phyloP scores from a whole-genome alignment of 108 stramenopile species.

The Schizochytrium sp. region DNA sequence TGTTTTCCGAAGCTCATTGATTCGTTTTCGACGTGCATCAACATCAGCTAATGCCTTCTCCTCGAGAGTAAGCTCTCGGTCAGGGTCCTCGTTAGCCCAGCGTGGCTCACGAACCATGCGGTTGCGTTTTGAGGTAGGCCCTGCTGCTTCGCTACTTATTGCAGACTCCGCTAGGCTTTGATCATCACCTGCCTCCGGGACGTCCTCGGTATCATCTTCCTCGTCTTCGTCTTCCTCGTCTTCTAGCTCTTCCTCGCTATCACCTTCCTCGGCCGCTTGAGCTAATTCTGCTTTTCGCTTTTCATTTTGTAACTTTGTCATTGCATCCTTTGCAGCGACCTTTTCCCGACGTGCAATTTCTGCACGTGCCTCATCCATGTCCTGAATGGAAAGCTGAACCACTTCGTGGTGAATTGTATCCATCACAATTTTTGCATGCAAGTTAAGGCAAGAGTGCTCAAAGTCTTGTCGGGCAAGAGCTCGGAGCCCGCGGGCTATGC shows the following conservation, averaged over 20 bases:
- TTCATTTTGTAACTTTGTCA: slow-evolving; percentile 53
- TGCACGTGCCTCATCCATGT: slow-evolving; percentile 46
- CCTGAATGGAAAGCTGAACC: neutral
- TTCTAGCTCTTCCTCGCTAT: neutral
- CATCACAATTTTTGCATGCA: neutral
- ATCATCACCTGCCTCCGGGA: slow-evolving; percentile 1
- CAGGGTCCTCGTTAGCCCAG: slow-evolving; percentile 13
- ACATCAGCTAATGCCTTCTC: slow-evolving; percentile 10
- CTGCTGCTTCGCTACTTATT: neutral
- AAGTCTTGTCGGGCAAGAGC: slow-evolving; percentile 60
- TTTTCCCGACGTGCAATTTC: slow-evolving; percentile 61
- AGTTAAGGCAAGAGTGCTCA: slow-evolving; percentile 33
- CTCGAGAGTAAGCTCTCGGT: neutral
- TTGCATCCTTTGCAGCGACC: slow-evolving; percentile 55
- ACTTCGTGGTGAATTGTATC: slow-evolving; percentile 37
- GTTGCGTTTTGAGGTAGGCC: neutral
- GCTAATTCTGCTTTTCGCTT: slow-evolving; percentile 59
- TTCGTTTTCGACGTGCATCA: slow-evolving; percentile 6
- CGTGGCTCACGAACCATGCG: neutral
- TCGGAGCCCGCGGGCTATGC: slow-evolving; percentile 59
- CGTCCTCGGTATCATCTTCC: neutral
- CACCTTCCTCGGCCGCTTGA: slow-evolving; percentile 59
- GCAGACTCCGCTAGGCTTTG: neutral
- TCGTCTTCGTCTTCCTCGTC: neutral
- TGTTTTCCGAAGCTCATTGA: neutral